Evolutionary conservation across 345 rosid genomes (phyloP).

Genomic region (Euphorbia peplus): DNA sequence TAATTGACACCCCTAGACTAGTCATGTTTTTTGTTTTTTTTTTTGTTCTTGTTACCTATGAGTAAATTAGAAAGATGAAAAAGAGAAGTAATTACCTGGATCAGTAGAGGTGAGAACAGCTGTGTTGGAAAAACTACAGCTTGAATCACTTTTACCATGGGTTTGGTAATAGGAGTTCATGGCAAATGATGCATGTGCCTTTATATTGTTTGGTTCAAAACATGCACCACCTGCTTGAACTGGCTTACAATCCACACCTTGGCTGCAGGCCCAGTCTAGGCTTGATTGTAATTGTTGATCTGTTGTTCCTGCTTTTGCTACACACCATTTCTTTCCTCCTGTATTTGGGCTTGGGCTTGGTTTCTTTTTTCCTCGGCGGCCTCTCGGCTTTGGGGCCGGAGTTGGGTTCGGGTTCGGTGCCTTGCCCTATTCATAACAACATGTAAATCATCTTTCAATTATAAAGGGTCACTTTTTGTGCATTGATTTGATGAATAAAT

Average conservation of each 20-base stretch:
- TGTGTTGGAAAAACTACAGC: conserved; percentile 50
- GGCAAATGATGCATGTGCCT: conserved; percentile 54
- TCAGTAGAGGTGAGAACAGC: conserved; percentile 39
- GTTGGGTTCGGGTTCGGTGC: conserved; percentile 1
- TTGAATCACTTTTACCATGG: conserved; percentile 35
- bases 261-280: conserved; percentile 59
- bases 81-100: conserved; percentile 42
- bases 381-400: not conserved
- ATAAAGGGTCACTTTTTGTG: no score
- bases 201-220: conserved; percentile 46
- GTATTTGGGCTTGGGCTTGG: conserved; percentile 11
- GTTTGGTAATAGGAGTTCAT: conserved; percentile 68
- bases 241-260: conserved; percentile 65
- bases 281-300: conserved; percentile 52
- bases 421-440: not conserved
- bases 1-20: no score
- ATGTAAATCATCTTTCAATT: no score
- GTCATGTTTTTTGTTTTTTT: no score
- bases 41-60: no score
- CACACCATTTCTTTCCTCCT: conserved; percentile 51
- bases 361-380: no score
- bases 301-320: conserved; percentile 40
- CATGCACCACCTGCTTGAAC: conserved; percentile 73
- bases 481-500: no score
- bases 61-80: not conserved